These are phyloP conservation scores for Phytophthora pini DNA, from an alignment of 352 stramenopile species.

Conservation along the genomic window DNA sequence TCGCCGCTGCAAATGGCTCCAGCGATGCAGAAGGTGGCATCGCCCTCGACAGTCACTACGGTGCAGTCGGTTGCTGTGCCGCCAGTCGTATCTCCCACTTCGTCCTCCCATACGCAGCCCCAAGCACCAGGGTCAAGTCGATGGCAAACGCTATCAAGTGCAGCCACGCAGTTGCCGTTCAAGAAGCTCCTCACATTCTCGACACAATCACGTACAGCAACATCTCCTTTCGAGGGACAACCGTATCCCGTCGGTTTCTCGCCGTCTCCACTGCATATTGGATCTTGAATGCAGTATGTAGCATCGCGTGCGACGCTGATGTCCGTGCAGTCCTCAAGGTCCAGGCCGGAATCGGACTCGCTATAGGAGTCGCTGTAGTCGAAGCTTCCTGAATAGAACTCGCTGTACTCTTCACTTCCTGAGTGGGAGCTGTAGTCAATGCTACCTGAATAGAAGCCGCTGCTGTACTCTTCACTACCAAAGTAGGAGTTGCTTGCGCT, in stretches of 20 bases:
- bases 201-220: constrained; percentile 37
- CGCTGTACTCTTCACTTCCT: too few species aligned
- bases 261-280: constrained; percentile 41
- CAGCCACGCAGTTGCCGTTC: constrained; percentile 31
- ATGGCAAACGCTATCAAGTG: constrained; percentile 31
- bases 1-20: constrained; percentile 58
- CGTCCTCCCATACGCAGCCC: constrained; percentile 38
- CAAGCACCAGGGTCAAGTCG: constrained; percentile 23
- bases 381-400: not conserved
- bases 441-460: too few species aligned
- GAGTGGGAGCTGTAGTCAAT: too few species aligned
- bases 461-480: too few species aligned
- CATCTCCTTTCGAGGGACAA: constrained; percentile 41
- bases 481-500: too few species aligned
- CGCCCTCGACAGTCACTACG: constrained; percentile 56
- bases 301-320: constrained; percentile 49
- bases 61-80: constrained; percentile 34
- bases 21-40: constrained; percentile 68
- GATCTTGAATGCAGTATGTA: constrained; percentile 46
- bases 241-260: constrained; percentile 26
- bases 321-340: constrained; percentile 33
- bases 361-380: not conserved
- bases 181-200: constrained; percentile 33
- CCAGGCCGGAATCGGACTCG: constrained; percentile 1
- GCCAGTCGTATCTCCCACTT: not conserved